phyloP scores from a whole-genome alignment of 116 monocot species.

The Posidonia oceanica region DNA sequence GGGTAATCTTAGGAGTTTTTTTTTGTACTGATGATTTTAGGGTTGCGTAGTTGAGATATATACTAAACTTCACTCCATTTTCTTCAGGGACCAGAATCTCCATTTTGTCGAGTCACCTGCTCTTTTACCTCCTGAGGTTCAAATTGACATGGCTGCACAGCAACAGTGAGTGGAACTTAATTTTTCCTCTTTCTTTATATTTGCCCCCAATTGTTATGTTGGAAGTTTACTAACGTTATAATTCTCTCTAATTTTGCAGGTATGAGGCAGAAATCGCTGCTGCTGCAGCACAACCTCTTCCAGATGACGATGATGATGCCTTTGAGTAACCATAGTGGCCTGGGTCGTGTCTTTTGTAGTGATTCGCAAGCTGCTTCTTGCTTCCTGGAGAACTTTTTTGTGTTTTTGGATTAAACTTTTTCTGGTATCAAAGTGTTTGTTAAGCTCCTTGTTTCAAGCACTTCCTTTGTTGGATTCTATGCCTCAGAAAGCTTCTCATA shows the following conservation, averaged over 20 bases:
- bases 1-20: neutral
- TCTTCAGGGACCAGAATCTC: slow-evolving; percentile 28
- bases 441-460: too few species aligned
- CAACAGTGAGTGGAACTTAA: slow-evolving; percentile 21
- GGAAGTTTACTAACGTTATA: neutral
- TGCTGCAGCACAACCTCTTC: slow-evolving; percentile 50
- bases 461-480: too few species aligned
- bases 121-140: slow-evolving; percentile 43
- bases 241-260: slow-evolving; percentile 9
- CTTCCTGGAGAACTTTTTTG: neutral
- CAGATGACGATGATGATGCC: slow-evolving; percentile 45
- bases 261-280: slow-evolving; percentile 44
- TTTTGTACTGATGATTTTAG: neutral
- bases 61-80: neutral
- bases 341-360: neutral
- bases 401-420: too few species aligned
- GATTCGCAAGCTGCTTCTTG: neutral
- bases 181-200: neutral
- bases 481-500: too few species aligned
- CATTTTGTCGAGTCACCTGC: slow-evolving; percentile 42
- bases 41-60: too few species aligned
- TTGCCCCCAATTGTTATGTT: too few species aligned
- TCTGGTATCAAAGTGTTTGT: too few species aligned
- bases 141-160: slow-evolving; percentile 34
- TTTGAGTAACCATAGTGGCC: slow-evolving; percentile 19